Percentiles rank a stretch among this genome's conserved stretches.
These are phyloP conservation scores for Trichoderma guizhouense DNA, from an alignment of 2,329 filamentous ascomycete genomes.

Conservation along the genomic window DNA sequence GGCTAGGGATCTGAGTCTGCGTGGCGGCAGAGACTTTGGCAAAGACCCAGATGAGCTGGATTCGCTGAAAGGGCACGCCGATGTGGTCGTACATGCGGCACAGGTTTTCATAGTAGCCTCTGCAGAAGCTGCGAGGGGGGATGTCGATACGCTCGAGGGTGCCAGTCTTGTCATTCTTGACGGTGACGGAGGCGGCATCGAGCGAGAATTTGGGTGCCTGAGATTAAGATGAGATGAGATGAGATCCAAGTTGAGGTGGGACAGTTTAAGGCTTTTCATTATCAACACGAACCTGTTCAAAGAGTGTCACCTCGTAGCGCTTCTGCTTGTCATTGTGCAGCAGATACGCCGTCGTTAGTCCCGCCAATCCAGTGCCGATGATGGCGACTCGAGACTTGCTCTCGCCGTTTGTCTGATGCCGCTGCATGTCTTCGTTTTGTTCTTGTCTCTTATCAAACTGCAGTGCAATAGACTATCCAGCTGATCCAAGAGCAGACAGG, in stretches of 20 bases:
- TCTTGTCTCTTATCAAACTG: not conserved
- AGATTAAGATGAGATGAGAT: not conserved
- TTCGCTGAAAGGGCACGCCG: constrained; percentile 45
- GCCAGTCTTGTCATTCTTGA: constrained; percentile 31
- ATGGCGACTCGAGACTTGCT: constrained; percentile 29
- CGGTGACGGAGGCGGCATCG: constrained; percentile 37
- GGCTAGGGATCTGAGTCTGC: not conserved
- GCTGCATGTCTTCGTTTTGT: not conserved
- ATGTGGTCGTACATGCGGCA: constrained; percentile 55
- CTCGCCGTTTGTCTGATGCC: not conserved
- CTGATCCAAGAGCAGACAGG: not conserved
- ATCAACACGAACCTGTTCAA: constrained; percentile 34
- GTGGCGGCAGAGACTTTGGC: constrained; percentile 29
- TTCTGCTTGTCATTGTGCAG: constrained; percentile 31
- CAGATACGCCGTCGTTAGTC: constrained; percentile 36
- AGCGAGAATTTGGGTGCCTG: constrained; percentile 37
- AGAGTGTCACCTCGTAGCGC: constrained; percentile 35
- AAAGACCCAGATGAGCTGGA: constrained; percentile 54
- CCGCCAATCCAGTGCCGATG: constrained; percentile 38
- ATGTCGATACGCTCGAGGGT: constrained; percentile 37
- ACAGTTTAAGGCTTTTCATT: not conserved
- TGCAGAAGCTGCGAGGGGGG: constrained; percentile 37
- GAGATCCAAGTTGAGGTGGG: not conserved
- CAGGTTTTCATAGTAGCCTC: constrained; percentile 53
- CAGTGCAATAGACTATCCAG: not conserved